Conservation (phyloP, 495 filamentous ascomycete species). For the Filosporella fistucella region DNA sequence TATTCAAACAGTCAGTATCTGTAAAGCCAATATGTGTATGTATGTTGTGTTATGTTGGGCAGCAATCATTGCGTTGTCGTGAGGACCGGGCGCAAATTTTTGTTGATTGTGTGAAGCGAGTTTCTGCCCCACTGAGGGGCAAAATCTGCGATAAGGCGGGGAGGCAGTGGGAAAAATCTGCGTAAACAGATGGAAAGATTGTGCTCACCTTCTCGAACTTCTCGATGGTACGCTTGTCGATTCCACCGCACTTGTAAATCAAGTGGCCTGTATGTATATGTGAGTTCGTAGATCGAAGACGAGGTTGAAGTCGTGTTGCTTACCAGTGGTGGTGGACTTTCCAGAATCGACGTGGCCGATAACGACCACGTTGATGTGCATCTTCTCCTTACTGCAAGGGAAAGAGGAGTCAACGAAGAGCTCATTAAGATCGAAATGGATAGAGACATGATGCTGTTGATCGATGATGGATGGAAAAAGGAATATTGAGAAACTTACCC, state of each 20-base stretch:
- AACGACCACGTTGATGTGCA: conserved; percentile 87
- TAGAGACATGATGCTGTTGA: conserved; percentile 11
- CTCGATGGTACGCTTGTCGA: conserved; percentile 99
- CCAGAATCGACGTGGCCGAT: conserved; percentile 99
- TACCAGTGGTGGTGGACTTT: conserved; percentile 95
- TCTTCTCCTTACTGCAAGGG: conserved; percentile 66
- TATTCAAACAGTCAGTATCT: conserved; percentile 41
- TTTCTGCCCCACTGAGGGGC: conserved; percentile 26
- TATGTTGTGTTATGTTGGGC: conserved; percentile 7
- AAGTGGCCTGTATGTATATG: conserved; percentile 59
- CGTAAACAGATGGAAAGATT: conserved; percentile 4
- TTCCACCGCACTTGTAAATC: conserved; percentile 99
- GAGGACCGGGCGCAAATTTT: conserved; percentile 18
- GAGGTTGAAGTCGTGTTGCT: conserved; percentile 21
- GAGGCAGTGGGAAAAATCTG: conserved; percentile 14
- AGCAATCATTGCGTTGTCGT: conserved; percentile 14
- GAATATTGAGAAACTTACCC: conserved; percentile 23
- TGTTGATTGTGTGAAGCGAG: conserved; percentile 18
- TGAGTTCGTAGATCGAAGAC: conserved; percentile 11
- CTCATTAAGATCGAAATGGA: conserved; percentile 4
- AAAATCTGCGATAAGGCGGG: conserved; percentile 19
- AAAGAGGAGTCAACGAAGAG: conserved; percentile 15
- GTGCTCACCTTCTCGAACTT: conserved; percentile 98
- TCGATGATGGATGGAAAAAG: conserved; percentile 4
- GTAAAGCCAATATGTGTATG: background rate